Base-by-base conservation (phyloP, 129 eudicot species). In the Flaveria bidentis region DNA sequence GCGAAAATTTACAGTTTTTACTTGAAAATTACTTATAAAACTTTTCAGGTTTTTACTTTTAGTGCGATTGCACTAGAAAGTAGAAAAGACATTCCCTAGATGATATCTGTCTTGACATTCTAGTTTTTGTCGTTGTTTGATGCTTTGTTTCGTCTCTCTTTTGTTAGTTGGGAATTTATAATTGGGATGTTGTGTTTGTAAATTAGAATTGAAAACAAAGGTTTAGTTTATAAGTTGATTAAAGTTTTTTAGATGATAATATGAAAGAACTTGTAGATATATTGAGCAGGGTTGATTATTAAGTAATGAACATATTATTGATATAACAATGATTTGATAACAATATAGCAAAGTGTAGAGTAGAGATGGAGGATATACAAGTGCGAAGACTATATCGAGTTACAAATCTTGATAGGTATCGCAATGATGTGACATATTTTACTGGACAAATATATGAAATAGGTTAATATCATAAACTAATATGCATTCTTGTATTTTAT, bases 81-180 rank as follows among this genome's bases (percentile, higher is more conserved):
- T 81, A 74, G 84, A 82, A 76, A 63, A 74, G 63, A 70, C 77
- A 10, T 6, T 56, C 1, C 58, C 28, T 70, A 69, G 81, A 76
- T 65, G 71, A 71, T 72, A 64, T 64, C 57, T 23, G n/a, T 23
- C 1, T 56, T 60, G 10, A 17, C 10, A 22, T 57, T 20, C 30
- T 57, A 22, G 30, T 36, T 4, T 33, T 4, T 60, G n/a, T 25
- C n/a, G 25, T 58, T 60, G 64, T 1, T 18, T 56, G 39, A 60
- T 60, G 67, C 12, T 57, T 57, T 57, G 63, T 18, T 57, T 57
- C 30, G 6, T 53, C 33, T 57, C 13, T 2, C 30, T 57, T 57
- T 9, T 57, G 33, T 20, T 30, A 61, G 9, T 18, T 9, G 64
- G 33, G 14, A 57, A 30, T 61, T 26, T 61, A 39, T 26, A 61